Evolutionary conservation across 2,329 filamentous ascomycete species (phyloP).

Genomic region (Rhinocladiella similis): DNA sequence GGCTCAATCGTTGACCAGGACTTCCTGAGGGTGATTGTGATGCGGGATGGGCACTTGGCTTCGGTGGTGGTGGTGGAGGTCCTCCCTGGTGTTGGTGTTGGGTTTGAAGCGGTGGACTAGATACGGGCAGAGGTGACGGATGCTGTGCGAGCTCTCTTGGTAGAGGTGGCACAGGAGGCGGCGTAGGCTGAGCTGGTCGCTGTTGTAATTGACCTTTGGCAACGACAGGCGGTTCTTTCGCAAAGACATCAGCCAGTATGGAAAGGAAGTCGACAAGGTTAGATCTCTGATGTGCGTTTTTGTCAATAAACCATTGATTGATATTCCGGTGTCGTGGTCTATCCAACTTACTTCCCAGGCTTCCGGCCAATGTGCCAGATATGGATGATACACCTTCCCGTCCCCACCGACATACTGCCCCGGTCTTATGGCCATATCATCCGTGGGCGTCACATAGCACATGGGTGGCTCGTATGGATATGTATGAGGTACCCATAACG

Average conservation of each 20-base stretch:
- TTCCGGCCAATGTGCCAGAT: slow-evolving; percentile 83
- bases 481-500: slow-evolving; percentile 87
- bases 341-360: slow-evolving; percentile 78
- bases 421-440: slow-evolving; percentile 83
- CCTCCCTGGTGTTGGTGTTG: neutral
- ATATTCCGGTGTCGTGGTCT: neutral
- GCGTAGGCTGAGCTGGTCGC: slow-evolving; percentile 46
- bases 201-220: slow-evolving; percentile 56
- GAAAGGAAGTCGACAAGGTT: slow-evolving; percentile 79
- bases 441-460: slow-evolving; percentile 83
- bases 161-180: slow-evolving; percentile 34
- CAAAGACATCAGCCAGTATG: slow-evolving; percentile 82
- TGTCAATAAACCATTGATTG: neutral
- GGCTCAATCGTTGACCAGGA: slow-evolving; percentile 9
- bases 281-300: slow-evolving; percentile 62
- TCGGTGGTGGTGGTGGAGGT: slow-evolving; percentile 23
- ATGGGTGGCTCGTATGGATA: slow-evolving; percentile 87
- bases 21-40: neutral
- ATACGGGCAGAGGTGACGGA: slow-evolving; percentile 58
- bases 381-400: slow-evolving; percentile 92
- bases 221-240: slow-evolving; percentile 90
- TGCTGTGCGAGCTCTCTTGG: slow-evolving; percentile 43
- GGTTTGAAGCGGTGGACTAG: slow-evolving; percentile 32
- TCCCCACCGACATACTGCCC: slow-evolving; percentile 88
- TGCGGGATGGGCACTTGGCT: slow-evolving; percentile 11